These are phyloP conservation scores for Zygoascus ofunaensis DNA, from an alignment of 805 yeast genomes.

Conservation along the genomic window DNA sequence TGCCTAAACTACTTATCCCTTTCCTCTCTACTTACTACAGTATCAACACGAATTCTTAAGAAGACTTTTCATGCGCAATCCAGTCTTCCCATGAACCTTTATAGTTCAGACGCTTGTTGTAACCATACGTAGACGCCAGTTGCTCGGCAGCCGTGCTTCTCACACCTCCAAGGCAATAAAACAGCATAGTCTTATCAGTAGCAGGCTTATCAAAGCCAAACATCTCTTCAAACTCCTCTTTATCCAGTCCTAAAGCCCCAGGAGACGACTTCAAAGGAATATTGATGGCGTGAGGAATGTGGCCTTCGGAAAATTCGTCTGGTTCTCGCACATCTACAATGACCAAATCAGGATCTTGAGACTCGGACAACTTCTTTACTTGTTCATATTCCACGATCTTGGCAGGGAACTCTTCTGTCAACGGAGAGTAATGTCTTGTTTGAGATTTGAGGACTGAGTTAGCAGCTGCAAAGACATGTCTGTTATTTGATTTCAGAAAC, in stretches of 20 bases:
- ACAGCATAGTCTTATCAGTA: constrained; percentile 61
- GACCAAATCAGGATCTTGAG: constrained; percentile 42
- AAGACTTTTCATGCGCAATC: constrained; percentile 43
- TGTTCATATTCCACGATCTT: constrained; percentile 44
- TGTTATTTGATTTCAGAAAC: no score
- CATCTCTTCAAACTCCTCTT: constrained; percentile 69
- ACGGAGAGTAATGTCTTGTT: constrained; percentile 3
- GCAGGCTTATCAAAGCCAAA: constrained; percentile 79
- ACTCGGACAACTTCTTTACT: constrained; percentile 39
- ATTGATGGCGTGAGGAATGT: constrained; percentile 76
- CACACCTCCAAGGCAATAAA: constrained; percentile 89
- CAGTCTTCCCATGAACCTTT: constrained; percentile 84
- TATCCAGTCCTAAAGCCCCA: constrained; percentile 74
- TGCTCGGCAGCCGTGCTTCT: constrained; percentile 88
- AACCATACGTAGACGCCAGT: constrained; percentile 84
- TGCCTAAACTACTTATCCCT: no score
- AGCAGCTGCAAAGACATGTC: no score
- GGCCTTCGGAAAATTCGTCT: constrained; percentile 60
- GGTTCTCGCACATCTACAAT: constrained; percentile 93
- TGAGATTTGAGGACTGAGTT: no score
- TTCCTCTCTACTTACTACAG: no score
- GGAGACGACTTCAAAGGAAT: constrained; percentile 87
- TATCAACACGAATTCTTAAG: no score
- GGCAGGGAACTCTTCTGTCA: constrained; percentile 33
- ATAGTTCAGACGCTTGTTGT: constrained; percentile 71